Conservation (phyloP, 805 yeast species). For the Metschnikowia kofuensis region DNA sequence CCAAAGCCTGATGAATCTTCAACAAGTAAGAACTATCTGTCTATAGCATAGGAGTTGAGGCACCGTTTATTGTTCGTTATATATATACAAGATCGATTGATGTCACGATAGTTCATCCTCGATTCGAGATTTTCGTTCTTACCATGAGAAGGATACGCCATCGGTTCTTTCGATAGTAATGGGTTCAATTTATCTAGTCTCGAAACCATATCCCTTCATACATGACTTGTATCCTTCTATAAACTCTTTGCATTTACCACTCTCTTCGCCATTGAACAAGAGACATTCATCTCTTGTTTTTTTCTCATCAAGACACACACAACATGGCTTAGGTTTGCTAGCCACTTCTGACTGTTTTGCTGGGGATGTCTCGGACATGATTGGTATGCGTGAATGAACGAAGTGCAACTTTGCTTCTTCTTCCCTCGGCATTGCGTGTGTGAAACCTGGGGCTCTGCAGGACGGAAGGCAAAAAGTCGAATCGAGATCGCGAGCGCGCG, state of each 20-base stretch:
- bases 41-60: neutral
- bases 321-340: constrained; percentile 87
- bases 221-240: constrained; percentile 76
- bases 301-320: constrained; percentile 88
- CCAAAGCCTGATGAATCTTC: neutral
- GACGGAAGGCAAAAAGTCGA: neutral
- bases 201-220: constrained; percentile 91
- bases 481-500: neutral
- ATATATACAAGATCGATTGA: constrained; percentile 1
- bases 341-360: constrained; percentile 6
- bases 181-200: constrained; percentile 22
- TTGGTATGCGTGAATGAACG: neutral
- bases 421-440: neutral
- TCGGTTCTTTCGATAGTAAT: neutral
- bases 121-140: no score
- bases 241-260: constrained; percentile 72
- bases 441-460: constrained; percentile 4
- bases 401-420: neutral
- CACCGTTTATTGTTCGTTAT: neutral
- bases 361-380: neutral
- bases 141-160: no score
- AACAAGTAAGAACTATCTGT: neutral
- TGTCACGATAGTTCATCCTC: neutral
- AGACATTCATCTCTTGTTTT: constrained; percentile 83
- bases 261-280: constrained; percentile 76